A percentile compares a stretch with the other conserved stretches of the same genome.
Conservation (phyloP, 768 basidiomycete genomes). For the Phylloporus sp. region DNA sequence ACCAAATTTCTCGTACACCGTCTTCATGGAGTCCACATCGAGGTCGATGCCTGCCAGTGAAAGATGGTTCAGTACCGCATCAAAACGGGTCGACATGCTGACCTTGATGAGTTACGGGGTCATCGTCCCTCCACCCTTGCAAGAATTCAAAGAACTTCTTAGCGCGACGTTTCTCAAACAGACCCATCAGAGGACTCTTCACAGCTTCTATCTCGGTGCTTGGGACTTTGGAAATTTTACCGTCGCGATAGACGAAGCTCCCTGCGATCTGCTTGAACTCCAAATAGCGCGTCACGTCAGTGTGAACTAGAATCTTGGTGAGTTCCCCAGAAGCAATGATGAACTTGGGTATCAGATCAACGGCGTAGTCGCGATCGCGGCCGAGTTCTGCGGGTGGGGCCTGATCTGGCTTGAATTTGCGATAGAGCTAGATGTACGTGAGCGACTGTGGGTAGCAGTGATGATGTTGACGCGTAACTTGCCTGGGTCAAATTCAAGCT, state of each 20-base stretch:
- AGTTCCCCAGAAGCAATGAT: constrained; percentile 98
- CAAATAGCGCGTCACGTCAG: constrained; percentile 96
- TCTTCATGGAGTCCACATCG: constrained; percentile 88
- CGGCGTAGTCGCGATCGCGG: constrained; percentile 95
- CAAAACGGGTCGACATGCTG: constrained; percentile 10
- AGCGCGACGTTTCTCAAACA: constrained; percentile 96
- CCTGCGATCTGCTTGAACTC: constrained; percentile 99
- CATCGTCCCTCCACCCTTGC: constrained; percentile 92
- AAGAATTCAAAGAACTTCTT: constrained; percentile 99
- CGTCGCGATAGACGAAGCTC: constrained; percentile 95
- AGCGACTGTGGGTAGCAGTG: constrained; percentile 6
- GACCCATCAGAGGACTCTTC: constrained; percentile 92
- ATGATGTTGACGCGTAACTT: constrained; percentile 21
- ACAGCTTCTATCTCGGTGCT: constrained; percentile 97
- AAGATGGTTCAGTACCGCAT: constrained; percentile 1
- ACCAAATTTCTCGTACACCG: constrained; percentile 95
- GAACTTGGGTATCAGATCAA: constrained; percentile 98
- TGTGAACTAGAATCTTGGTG: constrained; percentile 97
- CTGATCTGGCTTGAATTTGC: constrained; percentile 84
- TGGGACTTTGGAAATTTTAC: constrained; percentile 95
- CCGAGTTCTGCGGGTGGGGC: constrained; percentile 79
- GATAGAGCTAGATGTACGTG: constrained; percentile 67
- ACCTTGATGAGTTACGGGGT: constrained; percentile 97
- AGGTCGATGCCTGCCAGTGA: constrained; percentile 66
- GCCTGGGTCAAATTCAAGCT: constrained; percentile 97